Evolutionary conservation across 2,329 filamentous ascomycete species (phyloP).

Genomic region (Cladosporium sp.): DNA sequence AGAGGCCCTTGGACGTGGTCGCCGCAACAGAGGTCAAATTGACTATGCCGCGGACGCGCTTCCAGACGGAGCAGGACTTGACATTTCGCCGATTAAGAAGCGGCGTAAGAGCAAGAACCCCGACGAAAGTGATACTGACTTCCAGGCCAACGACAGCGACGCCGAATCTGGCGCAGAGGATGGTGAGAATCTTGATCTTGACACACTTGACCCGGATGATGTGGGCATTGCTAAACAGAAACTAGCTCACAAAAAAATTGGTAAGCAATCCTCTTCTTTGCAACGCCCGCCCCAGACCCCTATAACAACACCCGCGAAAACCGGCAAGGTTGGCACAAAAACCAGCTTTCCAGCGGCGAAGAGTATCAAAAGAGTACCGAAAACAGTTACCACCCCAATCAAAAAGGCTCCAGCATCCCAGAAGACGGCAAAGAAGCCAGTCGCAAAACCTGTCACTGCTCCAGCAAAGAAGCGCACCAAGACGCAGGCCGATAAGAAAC

Average conservation of each 20-base stretch:
- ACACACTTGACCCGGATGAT: conserved; percentile 16
- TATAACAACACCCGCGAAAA: background rate
- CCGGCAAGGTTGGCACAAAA: background rate
- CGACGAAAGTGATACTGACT: conserved; percentile 48
- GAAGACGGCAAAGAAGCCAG: background rate
- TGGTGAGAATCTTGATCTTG: conserved; percentile 21
- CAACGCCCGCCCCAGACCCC: conserved; percentile 9
- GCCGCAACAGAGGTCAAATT: conserved; percentile 61
- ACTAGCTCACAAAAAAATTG: conserved; percentile 23
- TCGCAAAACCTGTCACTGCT: background rate
- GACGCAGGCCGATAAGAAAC: conserved; percentile 10
- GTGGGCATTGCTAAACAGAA: conserved; percentile 25
- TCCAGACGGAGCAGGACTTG: conserved; percentile 21
- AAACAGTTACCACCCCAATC: background rate
- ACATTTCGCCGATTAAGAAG: conserved; percentile 31
- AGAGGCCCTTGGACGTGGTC: conserved; percentile 80
- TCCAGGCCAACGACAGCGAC: conserved; percentile 42
- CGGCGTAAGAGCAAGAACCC: conserved; percentile 28
- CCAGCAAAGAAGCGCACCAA: background rate
- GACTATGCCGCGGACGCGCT: conserved; percentile 42
- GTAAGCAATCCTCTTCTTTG: conserved; percentile 21
- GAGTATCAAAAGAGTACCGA: background rate
- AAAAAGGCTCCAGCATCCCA: background rate
- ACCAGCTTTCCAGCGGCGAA: background rate
- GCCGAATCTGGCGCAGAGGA: conserved; percentile 30